phyloP scores from a whole-genome alignment of 306 rosid species.

The Biancaea sappan region DNA sequence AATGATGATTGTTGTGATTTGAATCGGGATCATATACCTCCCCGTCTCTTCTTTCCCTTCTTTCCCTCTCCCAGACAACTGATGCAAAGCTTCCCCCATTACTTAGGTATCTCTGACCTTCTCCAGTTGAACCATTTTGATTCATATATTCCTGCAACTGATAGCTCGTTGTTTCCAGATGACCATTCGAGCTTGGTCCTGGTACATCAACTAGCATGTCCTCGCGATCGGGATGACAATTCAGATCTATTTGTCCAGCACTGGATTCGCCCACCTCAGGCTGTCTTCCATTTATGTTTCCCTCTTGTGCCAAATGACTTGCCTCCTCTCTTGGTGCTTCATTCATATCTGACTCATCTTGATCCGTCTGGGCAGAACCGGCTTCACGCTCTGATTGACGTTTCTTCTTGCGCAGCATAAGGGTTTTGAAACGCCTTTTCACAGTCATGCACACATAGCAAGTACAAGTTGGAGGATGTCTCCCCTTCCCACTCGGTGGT shows the following conservation, averaged over 20 bases:
- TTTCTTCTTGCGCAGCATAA: constrained; percentile 84
- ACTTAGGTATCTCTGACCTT: constrained; percentile 45
- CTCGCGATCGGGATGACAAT: constrained; percentile 69
- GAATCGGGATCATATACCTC: constrained; percentile 42
- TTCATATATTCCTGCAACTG: constrained; percentile 39
- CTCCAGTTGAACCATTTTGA: constrained; percentile 46
- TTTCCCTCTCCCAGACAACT: constrained; percentile 48
- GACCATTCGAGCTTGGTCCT: constrained; percentile 46
- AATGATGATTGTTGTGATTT: constrained; percentile 47
- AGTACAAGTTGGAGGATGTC: constrained; percentile 81
- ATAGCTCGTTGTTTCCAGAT: constrained; percentile 42
- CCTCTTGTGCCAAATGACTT: constrained; percentile 46
- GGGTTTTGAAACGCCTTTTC: constrained; percentile 93
- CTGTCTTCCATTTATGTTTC: constrained; percentile 39
- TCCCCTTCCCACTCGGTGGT: constrained; percentile 97
- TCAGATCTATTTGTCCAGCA: constrained; percentile 78
- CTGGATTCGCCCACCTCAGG: constrained; percentile 52
- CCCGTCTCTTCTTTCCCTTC: constrained; percentile 50
- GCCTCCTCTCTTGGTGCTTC: constrained; percentile 41
- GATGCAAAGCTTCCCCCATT: constrained; percentile 50
- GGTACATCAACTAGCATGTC: constrained; percentile 53
- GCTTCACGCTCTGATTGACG: constrained; percentile 73
- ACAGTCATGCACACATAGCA: constrained; percentile 94
- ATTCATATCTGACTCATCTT: constrained; percentile 41
- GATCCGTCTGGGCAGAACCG: constrained; percentile 46